phyloP scores from a whole-genome alignment of 805 yeast genomes.

The Candida boleticola region DNA sequence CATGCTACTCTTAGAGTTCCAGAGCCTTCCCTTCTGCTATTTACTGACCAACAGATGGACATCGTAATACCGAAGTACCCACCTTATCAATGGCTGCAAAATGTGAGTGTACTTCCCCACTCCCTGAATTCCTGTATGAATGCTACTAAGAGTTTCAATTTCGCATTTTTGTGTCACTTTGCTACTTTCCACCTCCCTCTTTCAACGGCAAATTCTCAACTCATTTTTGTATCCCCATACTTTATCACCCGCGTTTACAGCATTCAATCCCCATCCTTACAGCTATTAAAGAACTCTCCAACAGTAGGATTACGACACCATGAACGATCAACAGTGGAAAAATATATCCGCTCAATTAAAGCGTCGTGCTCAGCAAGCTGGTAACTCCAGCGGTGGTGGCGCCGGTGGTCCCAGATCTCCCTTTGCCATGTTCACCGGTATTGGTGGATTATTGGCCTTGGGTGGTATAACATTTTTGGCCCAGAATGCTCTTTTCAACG shows the following conservation, averaged over 20 bases:
- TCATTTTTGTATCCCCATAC: too few species aligned
- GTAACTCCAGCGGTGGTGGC: constrained; percentile 19
- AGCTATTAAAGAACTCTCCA: neutral
- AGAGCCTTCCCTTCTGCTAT: too few species aligned
- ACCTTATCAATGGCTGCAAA: too few species aligned
- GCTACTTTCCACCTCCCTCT: neutral
- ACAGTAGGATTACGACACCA: too few species aligned
- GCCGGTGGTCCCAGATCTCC: constrained; percentile 32
- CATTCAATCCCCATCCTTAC: too few species aligned
- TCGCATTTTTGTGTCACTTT: neutral
- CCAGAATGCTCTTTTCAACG: constrained; percentile 51
- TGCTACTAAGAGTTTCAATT: too few species aligned
- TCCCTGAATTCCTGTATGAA: too few species aligned
- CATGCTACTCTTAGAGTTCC: too few species aligned
- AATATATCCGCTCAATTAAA: constrained; percentile 40
- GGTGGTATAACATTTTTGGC: constrained; percentile 42
- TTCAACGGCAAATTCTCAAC: neutral
- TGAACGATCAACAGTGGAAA: constrained; percentile 45
- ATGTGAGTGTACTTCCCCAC: too few species aligned
- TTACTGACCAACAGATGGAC: too few species aligned
- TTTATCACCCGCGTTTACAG: too few species aligned
- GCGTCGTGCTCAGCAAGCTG: constrained; percentile 34
- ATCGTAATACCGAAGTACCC: too few species aligned
- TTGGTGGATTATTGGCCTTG: constrained; percentile 39
- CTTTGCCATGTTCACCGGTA: constrained; percentile 37